Percentiles rank a stretch among this genome's conserved stretches.
phyloP scores from a whole-genome alignment of 2,329 filamentous ascomycete genomes.

The Ophiocordyceps camponoti-floridani region DNA sequence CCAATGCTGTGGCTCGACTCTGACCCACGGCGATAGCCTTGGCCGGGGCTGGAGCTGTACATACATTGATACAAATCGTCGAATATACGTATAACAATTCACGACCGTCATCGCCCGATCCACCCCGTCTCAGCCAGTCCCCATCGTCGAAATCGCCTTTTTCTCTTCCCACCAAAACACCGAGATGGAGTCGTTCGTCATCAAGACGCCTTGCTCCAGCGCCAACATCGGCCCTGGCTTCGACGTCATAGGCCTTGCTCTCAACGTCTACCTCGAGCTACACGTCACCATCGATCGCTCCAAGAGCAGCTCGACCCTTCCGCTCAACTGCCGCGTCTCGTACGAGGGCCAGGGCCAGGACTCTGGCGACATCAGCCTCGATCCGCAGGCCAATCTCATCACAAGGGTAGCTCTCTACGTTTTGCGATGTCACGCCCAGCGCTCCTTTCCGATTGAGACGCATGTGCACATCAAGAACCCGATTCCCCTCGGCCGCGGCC shows the following conservation, averaged over 20 bases:
- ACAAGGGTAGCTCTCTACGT: slow-evolving; percentile 91
- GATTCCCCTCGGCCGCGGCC: slow-evolving; percentile 77
- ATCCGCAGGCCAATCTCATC: slow-evolving; percentile 78
- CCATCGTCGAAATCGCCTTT: background rate
- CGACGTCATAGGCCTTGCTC: slow-evolving; percentile 88
- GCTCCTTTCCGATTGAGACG: slow-evolving; percentile 68
- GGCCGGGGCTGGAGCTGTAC: no score
- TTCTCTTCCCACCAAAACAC: background rate
- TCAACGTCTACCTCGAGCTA: slow-evolving; percentile 87
- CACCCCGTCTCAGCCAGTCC: background rate
- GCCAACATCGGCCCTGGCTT: slow-evolving; percentile 97
- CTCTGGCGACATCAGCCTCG: slow-evolving; percentile 56
- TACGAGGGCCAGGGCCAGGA: slow-evolving; percentile 73
- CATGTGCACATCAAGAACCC: slow-evolving; percentile 91
- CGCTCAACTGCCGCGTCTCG: slow-evolving; percentile 74
- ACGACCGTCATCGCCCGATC: background rate
- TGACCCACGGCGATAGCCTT: slow-evolving; percentile 1
- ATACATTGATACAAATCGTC: no score
- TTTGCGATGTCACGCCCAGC: slow-evolving; percentile 75
- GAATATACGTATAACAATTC: no score
- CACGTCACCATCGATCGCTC: slow-evolving; percentile 56
- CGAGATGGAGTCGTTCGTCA: slow-evolving; percentile 42
- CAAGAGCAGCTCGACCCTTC: slow-evolving; percentile 32
- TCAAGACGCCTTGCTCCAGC: slow-evolving; percentile 80
- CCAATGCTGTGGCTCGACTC: background rate